phyloP scores from a whole-genome alignment of 2,329 filamentous ascomycete genomes.

The Lachnellula arida region DNA sequence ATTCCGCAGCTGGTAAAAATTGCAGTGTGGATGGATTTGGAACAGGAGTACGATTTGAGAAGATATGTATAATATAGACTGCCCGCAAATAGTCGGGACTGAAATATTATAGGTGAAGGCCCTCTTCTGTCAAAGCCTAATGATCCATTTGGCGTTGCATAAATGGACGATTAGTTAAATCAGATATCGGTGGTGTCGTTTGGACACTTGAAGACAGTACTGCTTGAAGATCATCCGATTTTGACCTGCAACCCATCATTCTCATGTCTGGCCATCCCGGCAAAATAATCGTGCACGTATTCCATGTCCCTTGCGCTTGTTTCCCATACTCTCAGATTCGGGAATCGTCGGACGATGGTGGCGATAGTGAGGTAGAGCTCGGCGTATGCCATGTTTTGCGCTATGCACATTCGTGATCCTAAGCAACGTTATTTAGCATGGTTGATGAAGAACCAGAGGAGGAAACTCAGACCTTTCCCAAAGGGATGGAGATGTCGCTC shows the following conservation, averaged over 20 bases:
- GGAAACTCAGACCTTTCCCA: neutral
- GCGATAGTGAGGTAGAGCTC: conserved; percentile 14
- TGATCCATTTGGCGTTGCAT: too few relatives aligned
- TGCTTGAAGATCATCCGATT: neutral
- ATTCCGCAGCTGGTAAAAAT: too few relatives aligned
- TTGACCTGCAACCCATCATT: conserved; percentile 5
- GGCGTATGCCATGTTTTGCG: conserved; percentile 9
- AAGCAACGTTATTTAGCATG: neutral
- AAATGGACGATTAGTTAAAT: too few relatives aligned
- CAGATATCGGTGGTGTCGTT: too few relatives aligned
- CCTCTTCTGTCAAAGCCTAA: too few relatives aligned
- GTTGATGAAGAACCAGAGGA: neutral
- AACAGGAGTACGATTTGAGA: too few relatives aligned
- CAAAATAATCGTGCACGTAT: conserved; percentile 7
- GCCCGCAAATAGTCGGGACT: too few relatives aligned
- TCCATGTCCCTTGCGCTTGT: conserved; percentile 4
- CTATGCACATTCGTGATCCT: conserved; percentile 4
- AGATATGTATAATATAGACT: too few relatives aligned
- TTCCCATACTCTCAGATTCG: conserved; percentile 1
- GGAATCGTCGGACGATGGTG: conserved; percentile 1
- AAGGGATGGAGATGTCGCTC: conserved; percentile 10
- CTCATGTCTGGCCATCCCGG: conserved; percentile 3
- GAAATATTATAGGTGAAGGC: too few relatives aligned
- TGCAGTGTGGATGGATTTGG: too few relatives aligned
- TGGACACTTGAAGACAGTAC: too few relatives aligned